Evolutionary conservation across 148 eudicot genomes (phyloP).

Genomic region (Diospyros lotus): DNA sequence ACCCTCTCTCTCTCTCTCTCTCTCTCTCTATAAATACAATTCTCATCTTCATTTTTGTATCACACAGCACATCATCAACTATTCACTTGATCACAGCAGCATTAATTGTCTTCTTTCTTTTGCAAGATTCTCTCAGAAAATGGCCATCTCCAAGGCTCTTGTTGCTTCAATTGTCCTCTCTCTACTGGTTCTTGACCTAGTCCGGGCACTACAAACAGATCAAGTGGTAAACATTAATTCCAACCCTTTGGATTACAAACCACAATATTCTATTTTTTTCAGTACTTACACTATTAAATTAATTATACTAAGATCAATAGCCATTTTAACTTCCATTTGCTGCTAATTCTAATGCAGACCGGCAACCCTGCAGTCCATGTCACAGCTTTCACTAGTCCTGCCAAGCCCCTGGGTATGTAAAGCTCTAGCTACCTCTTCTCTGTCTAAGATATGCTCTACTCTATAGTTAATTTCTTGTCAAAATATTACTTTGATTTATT

Average conservation of each 20-base stretch:
- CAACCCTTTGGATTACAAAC: neutral
- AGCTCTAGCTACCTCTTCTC: neutral
- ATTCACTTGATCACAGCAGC: no score
- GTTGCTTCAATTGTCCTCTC: slow-evolving; percentile 25
- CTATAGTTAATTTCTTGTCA: neutral
- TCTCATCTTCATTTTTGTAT: neutral
- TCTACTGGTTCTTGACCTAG: slow-evolving; percentile 24
- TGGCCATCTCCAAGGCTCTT: slow-evolving; percentile 26
- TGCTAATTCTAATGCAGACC: slow-evolving; percentile 15
- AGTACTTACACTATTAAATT: neutral
- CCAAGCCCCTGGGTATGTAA: slow-evolving; percentile 13
- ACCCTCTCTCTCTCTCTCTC: neutral
- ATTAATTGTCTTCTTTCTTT: no score
- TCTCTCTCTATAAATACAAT: slow-evolving; percentile 4
- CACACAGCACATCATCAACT: neutral
- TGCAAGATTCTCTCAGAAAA: neutral
- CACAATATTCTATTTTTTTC: neutral
- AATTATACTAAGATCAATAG: neutral
- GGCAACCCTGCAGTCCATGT: slow-evolving; percentile 5
- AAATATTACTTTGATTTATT: neutral
- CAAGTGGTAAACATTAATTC: slow-evolving; percentile 21
- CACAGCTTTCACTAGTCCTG: neutral
- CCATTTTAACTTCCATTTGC: neutral
- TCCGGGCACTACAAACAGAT: slow-evolving; percentile 17
- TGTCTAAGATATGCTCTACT: neutral